phyloP scores from a whole-genome alignment of 805 yeast genomes.

The Scheffersomyces stipitis region DNA sequence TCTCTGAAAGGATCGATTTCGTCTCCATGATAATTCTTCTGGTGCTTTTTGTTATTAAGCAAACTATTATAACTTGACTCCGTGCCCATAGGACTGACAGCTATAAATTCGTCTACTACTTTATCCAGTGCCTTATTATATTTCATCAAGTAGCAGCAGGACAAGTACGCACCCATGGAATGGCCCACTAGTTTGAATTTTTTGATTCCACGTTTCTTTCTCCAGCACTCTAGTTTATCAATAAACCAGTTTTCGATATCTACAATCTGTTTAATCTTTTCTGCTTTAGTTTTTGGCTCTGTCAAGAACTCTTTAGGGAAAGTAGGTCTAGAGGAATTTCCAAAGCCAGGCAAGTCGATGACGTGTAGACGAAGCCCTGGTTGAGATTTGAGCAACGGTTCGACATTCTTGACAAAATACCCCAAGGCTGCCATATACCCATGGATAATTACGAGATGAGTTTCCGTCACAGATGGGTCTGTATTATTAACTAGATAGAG shows the following conservation, averaged over 20 bases:
- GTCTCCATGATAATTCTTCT: conserved; percentile 32
- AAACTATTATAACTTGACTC: conserved; percentile 37
- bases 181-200: conserved; percentile 36
- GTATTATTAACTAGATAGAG: conserved; percentile 27
- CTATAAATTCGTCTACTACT: conserved; percentile 21
- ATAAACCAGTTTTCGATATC: conserved; percentile 42
- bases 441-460: conserved; percentile 36
- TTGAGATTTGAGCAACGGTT: conserved; percentile 25
- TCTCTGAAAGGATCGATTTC: conserved; percentile 39
- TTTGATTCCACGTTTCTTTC: conserved; percentile 19
- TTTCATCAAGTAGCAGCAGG: conserved; percentile 41
- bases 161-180: conserved; percentile 44
- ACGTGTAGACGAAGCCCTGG: conserved; percentile 37
- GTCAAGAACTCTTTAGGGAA: conserved; percentile 32
- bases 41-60: conserved; percentile 28
- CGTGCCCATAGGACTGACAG: conserved; percentile 46
- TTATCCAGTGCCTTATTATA: conserved; percentile 22
- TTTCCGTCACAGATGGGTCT: conserved; percentile 7
- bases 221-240: conserved; percentile 39
- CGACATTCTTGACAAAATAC: conserved; percentile 39
- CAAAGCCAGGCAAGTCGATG: conserved; percentile 45
- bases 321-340: conserved; percentile 40
- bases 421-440: conserved; percentile 49
- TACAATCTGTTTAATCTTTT: conserved; percentile 31
- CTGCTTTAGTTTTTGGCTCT: conserved; percentile 16